Base-by-base conservation (phyloP, 2,329 filamentous ascomycete genomes). In the Hypoxylon sp. region DNA sequence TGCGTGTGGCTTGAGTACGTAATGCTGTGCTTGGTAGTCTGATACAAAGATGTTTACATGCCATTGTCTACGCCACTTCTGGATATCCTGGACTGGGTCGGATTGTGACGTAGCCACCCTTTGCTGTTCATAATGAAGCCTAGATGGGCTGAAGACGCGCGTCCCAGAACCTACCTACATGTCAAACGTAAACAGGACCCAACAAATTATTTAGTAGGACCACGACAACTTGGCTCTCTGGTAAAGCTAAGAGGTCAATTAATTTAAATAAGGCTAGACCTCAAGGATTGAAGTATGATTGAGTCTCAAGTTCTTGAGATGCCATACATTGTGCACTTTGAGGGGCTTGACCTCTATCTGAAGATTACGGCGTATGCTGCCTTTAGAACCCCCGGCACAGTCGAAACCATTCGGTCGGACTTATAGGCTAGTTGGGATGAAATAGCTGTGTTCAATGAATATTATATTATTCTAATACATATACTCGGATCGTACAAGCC, bases 391-490 rank as follows among this genome's bases (percentile, higher is more conserved):
- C 2, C 17, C 11, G 11, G 39, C 8, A 44, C 15, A 5, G 6
- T 8, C 2, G 8, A 52, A 31, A 2, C 29, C 3, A 13, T 19
- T 3, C 5, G 8, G 10, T 31, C 27, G 6, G n/a, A 56, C 32
- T 24, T 2, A 19, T 3, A 24, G 10, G n/a, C 1, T 19, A 5
- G 10, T 6, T 24, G 6, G 15, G 13, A 55, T 6, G 31, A 1
- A 35, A 35, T 35, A 7, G 11, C n/a, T 2, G n/a, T 19, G 11
- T 35, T 44, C 21, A 47, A 39, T 46, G 50, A 46, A 24, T 19
- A 58, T 58, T 39, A 50, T 7, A 50, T 42, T 58, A 58, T 27
- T 24, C 29, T 32, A 50, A 10, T 37, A 39, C 7, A 50, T 19
- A 15, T 21, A 19, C 3, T 15, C 29, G 39, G 46, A 37, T 31